Evolutionary conservation across 2,329 filamentous ascomycete genomes (phyloP), one percentile per base, ranked within the genome.

Genomic region (Hypomyces perniciosus): DNA sequence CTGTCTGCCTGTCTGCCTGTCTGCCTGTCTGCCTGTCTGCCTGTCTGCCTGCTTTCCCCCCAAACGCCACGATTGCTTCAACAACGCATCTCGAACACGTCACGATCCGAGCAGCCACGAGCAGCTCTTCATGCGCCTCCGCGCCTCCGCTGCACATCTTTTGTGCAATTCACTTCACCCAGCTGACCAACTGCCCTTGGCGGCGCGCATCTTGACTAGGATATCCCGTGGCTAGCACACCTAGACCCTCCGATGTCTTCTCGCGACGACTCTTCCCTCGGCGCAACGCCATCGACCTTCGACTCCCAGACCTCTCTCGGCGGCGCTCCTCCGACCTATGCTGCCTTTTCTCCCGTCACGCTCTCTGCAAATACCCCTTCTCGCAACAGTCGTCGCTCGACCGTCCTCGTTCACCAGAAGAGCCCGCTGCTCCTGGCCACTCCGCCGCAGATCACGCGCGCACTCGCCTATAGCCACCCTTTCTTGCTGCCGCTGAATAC

Each of bases 361-460:
- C 80, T 91, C 58, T 85, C 83, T 41, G 81, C 85, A 51, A 79
- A 80, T 35, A 79, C 83, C 5, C 76, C 85, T 43, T 76, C 75
- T 49, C 72, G 76, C 52, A 74, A 79, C 31, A 77, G 80, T 41
- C 86, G 92, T 55, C 84, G 89, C 42, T 95, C 90, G 13, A 95
- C 90, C 51, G 91, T 99, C 60, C 83, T 97, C 59, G 91, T 99
- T 20, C 91, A 97, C 69, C 92, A 96, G 68, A 99, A 97, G 72
- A 96, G 90, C 12, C 93, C 93, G 8, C 72, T 99, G 42, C 79
- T 99, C 13, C 85, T 95, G 53, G 90, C 92, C 12, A 99, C 93
- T 8, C 93, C 93, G 40, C 93, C 93, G 2, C 89, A 96, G 65
- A 86, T 99, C 66, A 99, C 93, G 2, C 83, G 93, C 60, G 91